Evolutionary conservation across 495 filamentous ascomycete species (phyloP), one percentile per base, ranked within the genome.

Genomic region (Echria macrotheca): DNA sequence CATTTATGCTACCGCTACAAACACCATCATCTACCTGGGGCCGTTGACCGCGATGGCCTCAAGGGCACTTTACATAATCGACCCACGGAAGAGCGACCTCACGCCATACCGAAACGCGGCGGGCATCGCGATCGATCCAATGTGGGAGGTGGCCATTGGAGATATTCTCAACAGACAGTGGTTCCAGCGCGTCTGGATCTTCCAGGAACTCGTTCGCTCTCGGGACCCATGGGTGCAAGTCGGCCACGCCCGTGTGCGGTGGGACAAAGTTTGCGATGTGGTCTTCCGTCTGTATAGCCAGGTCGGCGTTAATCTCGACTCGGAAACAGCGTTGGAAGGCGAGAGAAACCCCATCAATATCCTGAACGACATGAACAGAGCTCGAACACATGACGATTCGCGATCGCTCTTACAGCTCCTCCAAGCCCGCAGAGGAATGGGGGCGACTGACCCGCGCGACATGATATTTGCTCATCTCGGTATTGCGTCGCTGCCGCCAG

Each of bases 141-240:
- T 14, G 25, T 36, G 28, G 23, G 43, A 32, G 4, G 15, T 15
- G 29, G 28, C 3, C 2, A 17, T 2, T 22, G 8, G 8, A n/a
- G 44, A 35, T 7, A 5, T 31, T 17, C 14, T 44, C 8, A 1
- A 11, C 14, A 19, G 44, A 4, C 17, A 21, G n/a, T 47, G 29
- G 28, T 47, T 26, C 28, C 24, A 14, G 9, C 44, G 44, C 2
- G 19, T 47, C 9, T 47, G 44, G 44, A 36, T 47, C 1, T 23
- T 38, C 11, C 44, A 38, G 44, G 44, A 47, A 17, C 12, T 47
- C 10, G 33, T 38, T 12, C 44, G 37, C 17, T 26, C 44, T 26
- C 21, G 21, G 11, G 33, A 37, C 8, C 32, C 44, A n/a, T 37
- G 35, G 35, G 2, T 37, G 17, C 35, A 37, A 9, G 8, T 37